Conservation (phyloP, 495 filamentous ascomycete genomes). For the Neurospora hispaniola region DNA sequence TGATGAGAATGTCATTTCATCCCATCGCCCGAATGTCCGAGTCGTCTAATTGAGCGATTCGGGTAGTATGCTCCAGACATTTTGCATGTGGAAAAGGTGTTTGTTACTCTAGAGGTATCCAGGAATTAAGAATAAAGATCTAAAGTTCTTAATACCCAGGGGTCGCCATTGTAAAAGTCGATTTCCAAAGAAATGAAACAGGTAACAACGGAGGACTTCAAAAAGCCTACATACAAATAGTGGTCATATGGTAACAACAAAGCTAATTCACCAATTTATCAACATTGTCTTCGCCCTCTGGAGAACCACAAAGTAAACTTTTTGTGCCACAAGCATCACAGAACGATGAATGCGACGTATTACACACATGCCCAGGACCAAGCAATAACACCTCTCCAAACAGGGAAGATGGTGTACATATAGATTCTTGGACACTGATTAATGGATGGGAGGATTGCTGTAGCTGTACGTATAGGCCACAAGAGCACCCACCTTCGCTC, state of each 20-base stretch:
- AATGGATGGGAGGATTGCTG: background rate
- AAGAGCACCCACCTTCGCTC: background rate
- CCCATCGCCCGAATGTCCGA: background rate
- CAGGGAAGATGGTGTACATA: no score
- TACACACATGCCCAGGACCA: no score
- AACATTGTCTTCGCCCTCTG: no score
- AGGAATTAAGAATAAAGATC: background rate
- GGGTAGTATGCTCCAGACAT: background rate
- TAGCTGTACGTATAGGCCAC: background rate
- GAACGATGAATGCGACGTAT: no score
- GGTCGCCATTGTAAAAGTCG: no score
- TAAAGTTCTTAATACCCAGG: background rate
- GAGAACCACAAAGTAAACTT: no score
- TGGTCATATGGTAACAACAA: background rate
- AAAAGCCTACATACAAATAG: background rate
- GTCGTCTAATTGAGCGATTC: background rate
- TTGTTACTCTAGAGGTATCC: background rate
- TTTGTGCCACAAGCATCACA: no score
- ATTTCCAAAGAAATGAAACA: background rate
- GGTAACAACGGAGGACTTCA: background rate
- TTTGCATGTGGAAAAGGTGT: background rate
- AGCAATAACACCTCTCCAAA: no score
- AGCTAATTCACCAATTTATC: no score
- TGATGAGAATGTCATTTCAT: background rate
- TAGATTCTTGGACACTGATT: background rate